Conservation (phyloP, 441 rosid species). For the Theobroma grandiflorum region DNA sequence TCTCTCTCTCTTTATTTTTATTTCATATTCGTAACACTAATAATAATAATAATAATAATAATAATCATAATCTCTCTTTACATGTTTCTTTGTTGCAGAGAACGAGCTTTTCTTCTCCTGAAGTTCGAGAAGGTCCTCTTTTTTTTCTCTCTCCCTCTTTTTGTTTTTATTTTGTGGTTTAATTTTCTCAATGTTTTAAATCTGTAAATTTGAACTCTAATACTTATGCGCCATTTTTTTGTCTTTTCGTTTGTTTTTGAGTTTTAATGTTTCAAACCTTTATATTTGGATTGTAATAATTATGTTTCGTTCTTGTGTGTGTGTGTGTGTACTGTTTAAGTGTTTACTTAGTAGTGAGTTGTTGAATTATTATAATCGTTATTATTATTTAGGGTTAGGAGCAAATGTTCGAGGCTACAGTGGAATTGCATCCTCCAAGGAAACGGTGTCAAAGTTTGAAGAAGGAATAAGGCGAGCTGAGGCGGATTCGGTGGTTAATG, state of each 20-base stretch:
- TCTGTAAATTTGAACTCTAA: neutral
- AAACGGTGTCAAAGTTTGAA: constrained; percentile 44
- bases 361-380: neutral
- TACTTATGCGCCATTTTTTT: too few relatives aligned
- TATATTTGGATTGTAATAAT: neutral
- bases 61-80: neutral
- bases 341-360: neutral
- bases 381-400: constrained; percentile 39
- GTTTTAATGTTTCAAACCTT: neutral
- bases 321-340: neutral
- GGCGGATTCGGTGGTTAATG: constrained; percentile 35
- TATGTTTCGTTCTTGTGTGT: neutral
- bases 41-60: constrained; percentile 6
- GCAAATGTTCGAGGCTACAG: constrained; percentile 44
- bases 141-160: neutral
- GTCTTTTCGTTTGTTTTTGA: neutral
- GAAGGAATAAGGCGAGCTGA: constrained; percentile 41
- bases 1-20: neutral
- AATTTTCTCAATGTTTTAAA: neutral
- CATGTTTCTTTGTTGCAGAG: constrained; percentile 46
- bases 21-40: neutral
- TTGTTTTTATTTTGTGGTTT: neutral
- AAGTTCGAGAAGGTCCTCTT: constrained; percentile 46
- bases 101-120: constrained; percentile 33
- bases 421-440: constrained; percentile 39